Evolutionary conservation across 139 green algal genomes (phyloP), one percentile per base, ranked within the genome.

Genomic region (Volvox reticuliferus): DNA sequence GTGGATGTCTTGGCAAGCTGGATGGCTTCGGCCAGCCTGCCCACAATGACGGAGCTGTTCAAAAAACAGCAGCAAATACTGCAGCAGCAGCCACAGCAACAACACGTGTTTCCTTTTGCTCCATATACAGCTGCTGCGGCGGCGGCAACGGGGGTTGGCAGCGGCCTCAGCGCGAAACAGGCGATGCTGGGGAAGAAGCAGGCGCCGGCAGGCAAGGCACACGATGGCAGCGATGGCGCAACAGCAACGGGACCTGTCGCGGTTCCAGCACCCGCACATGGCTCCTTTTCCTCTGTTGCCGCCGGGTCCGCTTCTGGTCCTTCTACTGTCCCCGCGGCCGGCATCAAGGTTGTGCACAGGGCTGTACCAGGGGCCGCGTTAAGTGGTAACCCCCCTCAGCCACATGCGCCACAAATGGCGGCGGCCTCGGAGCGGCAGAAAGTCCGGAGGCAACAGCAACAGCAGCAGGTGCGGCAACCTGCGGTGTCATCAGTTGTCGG

Each of bases 371-470:
- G 44, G 9, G n/a, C n/a, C n/a, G n/a, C n/a, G n/a, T n/a, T n/a
- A n/a, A n/a, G n/a, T n/a, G n/a, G n/a, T n/a, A n/a, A n/a, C n/a
- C n/a, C n/a, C n/a, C 12, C 32, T 28, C 33, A 26, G 0, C 22
- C 32, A 14, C 65, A 19, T 14, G 12, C 65, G 36, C 13, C 65
- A 1, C n/a, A 22, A 9, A 24, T 33, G 14, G 0, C 82, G 26
- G 62, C 81, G 20, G 21, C 32, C 2, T 26, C 14, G 78, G 30
- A 12, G 67, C 28, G 0, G 6, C n/a, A 78, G 37, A 63, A 93
- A 35, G n/a, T 9, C 44, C 44, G 44, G 44, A 55, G 44, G 44
- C 65, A 89, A 84, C 91, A 91, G 79, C 92, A 91, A 71, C 61
- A 55, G 75, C 86, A 84, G 83, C 65, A 37, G 83, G 30, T 36